Conservation (phyloP, 345 rosid genomes). For the Aegle marmelos region DNA sequence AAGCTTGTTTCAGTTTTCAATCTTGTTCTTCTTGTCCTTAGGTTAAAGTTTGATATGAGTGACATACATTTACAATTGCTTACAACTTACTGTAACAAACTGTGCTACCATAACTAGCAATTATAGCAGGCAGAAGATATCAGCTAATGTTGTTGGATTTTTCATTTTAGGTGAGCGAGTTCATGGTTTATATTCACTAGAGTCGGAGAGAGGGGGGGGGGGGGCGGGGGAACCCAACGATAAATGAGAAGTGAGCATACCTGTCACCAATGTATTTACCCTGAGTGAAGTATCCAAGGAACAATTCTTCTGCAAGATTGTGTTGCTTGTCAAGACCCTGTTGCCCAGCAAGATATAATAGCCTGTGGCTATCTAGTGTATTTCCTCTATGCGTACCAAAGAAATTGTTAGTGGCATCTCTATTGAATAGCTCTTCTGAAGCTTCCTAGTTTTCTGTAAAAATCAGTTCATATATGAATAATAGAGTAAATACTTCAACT, state of each 20-base stretch:
- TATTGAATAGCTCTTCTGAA: neutral
- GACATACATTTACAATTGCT: neutral
- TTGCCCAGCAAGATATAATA: conserved; percentile 65
- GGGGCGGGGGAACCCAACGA: no score
- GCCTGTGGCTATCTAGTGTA: conserved; percentile 86
- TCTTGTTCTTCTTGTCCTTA: neutral
- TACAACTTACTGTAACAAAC: neutral
- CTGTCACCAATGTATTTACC: conserved; percentile 81
- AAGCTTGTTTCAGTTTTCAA: neutral
- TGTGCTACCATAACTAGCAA: neutral
- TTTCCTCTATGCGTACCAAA: conserved; percentile 52
- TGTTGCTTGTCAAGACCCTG: conserved; percentile 68
- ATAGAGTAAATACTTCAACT: conserved; percentile 20
- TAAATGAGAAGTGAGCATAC: conserved; percentile 28
- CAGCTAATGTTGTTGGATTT: neutral
- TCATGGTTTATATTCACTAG: neutral
- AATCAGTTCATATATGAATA: neutral
- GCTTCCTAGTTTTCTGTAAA: neutral
- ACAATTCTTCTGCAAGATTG: conserved; percentile 72
- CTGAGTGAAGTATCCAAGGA: conserved; percentile 83
- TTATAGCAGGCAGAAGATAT: neutral
- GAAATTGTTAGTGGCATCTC: conserved; percentile 8
- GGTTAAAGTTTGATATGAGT: neutral
- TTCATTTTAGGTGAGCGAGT: neutral
- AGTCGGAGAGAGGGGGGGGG: no score